Percentiles rank a stretch among this genome's conserved stretches.
Evolutionary conservation across 2,329 filamentous ascomycete species (phyloP).

Genomic region (Xylaria sp.): DNA sequence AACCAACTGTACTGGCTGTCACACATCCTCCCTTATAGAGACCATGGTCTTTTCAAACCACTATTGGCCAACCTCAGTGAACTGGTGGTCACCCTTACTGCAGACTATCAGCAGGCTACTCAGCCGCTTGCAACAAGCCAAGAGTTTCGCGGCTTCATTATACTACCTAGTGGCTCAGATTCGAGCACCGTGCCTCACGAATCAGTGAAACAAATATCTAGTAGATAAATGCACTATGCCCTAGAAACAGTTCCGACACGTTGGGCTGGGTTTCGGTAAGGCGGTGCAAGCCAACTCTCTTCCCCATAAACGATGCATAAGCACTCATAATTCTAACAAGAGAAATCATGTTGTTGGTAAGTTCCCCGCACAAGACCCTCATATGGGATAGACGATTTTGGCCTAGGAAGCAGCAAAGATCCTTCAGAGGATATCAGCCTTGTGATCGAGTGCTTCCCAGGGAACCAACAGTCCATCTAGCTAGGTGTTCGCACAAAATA

Average conservation of each 20-base stretch:
- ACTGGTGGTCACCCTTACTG: constrained; percentile 4
- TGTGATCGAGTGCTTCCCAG: background rate
- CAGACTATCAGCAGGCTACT: background rate
- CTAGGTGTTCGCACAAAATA: background rate
- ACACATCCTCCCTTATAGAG: background rate
- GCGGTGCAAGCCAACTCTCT: background rate
- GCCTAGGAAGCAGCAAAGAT: background rate
- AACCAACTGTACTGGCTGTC: constrained; percentile 13
- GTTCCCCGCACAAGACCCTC: background rate
- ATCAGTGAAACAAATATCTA: background rate
- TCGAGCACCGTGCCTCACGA: background rate
- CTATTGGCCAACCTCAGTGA: constrained; percentile 13
- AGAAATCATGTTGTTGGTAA: too few species aligned
- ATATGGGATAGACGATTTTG: background rate
- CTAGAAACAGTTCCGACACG: background rate
- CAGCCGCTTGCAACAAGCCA: background rate
- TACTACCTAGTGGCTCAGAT: too few species aligned
- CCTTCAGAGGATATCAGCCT: background rate
- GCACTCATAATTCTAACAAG: background rate
- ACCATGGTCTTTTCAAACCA: background rate
- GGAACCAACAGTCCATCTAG: too few species aligned
- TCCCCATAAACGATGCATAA: background rate
- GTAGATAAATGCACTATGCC: background rate
- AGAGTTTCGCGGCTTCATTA: background rate
- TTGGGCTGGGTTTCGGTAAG: background rate